Evolutionary conservation across 345 rosid genomes (phyloP).

Genomic region (Cardamine occulta): DNA sequence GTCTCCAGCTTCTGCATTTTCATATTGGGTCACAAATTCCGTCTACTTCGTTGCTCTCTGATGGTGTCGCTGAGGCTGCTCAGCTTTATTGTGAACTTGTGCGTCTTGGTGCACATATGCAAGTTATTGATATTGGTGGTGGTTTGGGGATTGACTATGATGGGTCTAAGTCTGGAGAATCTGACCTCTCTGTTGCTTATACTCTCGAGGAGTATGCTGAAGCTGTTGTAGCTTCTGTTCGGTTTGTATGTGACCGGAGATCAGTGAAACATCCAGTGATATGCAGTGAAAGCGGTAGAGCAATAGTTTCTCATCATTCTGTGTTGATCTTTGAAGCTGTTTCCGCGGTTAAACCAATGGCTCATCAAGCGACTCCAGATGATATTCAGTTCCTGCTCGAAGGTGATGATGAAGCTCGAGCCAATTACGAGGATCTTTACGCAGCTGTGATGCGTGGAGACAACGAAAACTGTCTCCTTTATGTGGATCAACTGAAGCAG

Average conservation of each 20-base stretch:
- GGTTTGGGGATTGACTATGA: constrained; percentile 96
- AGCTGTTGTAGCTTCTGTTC: constrained; percentile 76
- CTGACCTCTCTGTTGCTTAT: constrained; percentile 90
- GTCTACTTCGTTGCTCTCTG: constrained; percentile 67
- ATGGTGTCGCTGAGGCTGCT: constrained; percentile 82
- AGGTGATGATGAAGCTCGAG: constrained; percentile 78
- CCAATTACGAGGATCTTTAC: constrained; percentile 55
- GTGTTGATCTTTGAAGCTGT: constrained; percentile 83
- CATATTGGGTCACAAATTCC: constrained; percentile 98
- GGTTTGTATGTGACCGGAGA: constrained; percentile 70
- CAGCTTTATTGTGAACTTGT: constrained; percentile 89
- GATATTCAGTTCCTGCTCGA: constrained; percentile 63
- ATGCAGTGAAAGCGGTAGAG: constrained; percentile 95
- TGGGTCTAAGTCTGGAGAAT: constrained; percentile 81
- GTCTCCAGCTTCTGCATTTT: constrained; percentile 85
- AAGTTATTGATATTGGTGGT: constrained; percentile 82
- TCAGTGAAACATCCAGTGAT: constrained; percentile 82
- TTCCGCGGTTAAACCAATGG: constrained; percentile 43
- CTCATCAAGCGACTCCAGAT: constrained; percentile 37
- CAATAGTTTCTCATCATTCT: constrained; percentile 92
- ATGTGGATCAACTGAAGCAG: constrained; percentile 83
- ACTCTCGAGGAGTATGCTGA: constrained; percentile 81
- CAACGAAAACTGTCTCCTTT: constrained; percentile 63
- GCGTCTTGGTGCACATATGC: constrained; percentile 91
- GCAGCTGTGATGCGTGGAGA: constrained; percentile 70